A percentile compares a stretch with the other conserved stretches of the same genome.
Conservation (phyloP, 495 filamentous ascomycete species). For the Tuber indicum region DNA sequence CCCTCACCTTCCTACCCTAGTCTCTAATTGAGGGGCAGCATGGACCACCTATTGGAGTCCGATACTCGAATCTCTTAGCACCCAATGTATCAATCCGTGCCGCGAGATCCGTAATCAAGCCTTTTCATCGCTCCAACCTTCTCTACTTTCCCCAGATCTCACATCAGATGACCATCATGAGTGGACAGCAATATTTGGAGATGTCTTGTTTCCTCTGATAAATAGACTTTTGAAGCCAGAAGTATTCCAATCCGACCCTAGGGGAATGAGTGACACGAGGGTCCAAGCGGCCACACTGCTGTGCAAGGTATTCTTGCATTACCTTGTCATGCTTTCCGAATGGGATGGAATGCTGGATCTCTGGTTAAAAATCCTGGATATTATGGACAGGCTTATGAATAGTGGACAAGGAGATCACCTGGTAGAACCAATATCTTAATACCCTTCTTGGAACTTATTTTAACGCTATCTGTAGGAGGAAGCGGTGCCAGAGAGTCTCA, state of each 20-base stretch:
- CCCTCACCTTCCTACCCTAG: background rate
- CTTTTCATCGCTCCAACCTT: constrained; percentile 76
- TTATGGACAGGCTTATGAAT: constrained; percentile 95
- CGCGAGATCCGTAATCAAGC: constrained; percentile 86
- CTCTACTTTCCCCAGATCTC: constrained; percentile 73
- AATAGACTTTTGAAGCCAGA: constrained; percentile 85
- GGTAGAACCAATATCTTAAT: constrained; percentile 48
- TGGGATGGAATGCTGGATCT: constrained; percentile 90
- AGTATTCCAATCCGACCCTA: constrained; percentile 82
- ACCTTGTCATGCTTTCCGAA: constrained; percentile 73
- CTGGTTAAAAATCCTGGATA: constrained; percentile 86
- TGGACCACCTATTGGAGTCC: constrained; percentile 98
- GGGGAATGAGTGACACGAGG: constrained; percentile 91
- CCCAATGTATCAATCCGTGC: constrained; percentile 90
- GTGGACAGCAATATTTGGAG: constrained; percentile 90
- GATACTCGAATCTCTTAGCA: constrained; percentile 78
- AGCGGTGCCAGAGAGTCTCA: constrained; percentile 89
- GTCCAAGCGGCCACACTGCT: constrained; percentile 86
- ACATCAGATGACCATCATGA: constrained; percentile 72
- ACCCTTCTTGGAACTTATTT: background rate
- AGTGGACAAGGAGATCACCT: constrained; percentile 86
- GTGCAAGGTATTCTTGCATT: constrained; percentile 93
- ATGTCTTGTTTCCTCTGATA: constrained; percentile 94
- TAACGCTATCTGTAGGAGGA: constrained; percentile 58
- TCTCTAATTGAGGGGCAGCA: constrained; percentile 49